phyloP scores from a whole-genome alignment of 768 basidiomycete genomes.

The Hydnomerulius pinastri region DNA sequence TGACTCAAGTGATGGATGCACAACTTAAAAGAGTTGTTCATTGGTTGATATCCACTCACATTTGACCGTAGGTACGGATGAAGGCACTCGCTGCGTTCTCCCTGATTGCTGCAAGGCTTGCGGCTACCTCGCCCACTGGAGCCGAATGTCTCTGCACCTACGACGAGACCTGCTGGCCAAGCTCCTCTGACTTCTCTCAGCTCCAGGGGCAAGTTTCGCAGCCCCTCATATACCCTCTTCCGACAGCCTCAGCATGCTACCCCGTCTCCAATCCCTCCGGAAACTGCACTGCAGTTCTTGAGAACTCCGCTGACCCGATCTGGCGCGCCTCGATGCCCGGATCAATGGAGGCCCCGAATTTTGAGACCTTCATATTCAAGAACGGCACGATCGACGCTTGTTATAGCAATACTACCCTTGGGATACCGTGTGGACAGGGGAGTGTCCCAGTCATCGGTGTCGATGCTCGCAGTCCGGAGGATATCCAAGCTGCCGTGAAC shows the following conservation, averaged over 20 bases:
- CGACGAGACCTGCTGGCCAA: constrained; percentile 45
- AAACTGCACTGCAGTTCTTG: constrained; percentile 38
- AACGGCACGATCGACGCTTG: constrained; percentile 48
- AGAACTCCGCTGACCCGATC: constrained; percentile 31
- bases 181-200: constrained; percentile 29
- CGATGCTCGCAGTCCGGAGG: constrained; percentile 18
- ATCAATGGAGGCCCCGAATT: constrained; percentile 37
- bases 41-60: too few relatives aligned
- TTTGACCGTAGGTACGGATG: too few relatives aligned
- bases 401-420: constrained; percentile 33
- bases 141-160: constrained; percentile 39
- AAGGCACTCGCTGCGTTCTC: neutral
- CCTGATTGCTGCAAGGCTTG: neutral
- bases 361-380: constrained; percentile 34
- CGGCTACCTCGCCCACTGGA: neutral
- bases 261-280: constrained; percentile 35
- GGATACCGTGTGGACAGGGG: constrained; percentile 21
- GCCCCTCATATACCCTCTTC: constrained; percentile 43
- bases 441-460: constrained; percentile 22
- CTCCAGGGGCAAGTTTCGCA: constrained; percentile 43
- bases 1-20: too few relatives aligned
- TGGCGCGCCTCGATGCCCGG: constrained; percentile 47
- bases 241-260: constrained; percentile 46
- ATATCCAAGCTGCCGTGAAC: constrained; percentile 20
- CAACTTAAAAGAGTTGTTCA: too few relatives aligned